Percentiles rank a stretch among this genome's conserved stretches.
phyloP scores from a whole-genome alignment of 495 filamentous ascomycete genomes.

The Aspergillus bridgeri region DNA sequence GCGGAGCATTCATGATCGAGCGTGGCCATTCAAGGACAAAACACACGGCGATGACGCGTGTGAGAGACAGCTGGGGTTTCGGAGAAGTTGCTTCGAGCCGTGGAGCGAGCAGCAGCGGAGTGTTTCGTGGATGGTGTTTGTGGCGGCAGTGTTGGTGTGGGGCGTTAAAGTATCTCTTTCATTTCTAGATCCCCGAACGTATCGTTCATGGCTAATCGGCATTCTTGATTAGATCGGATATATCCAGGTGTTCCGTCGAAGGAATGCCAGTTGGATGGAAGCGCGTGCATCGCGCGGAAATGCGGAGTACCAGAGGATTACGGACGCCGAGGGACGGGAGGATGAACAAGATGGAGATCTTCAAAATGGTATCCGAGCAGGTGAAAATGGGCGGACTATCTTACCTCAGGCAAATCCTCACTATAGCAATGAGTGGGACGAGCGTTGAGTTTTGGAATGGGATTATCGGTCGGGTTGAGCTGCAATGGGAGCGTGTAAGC shows the following conservation, averaged over 20 bases:
- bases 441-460: not conserved
- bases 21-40: slow-evolving; percentile 53
- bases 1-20: slow-evolving; percentile 49
- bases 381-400: not conserved
- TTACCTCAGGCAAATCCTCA: not conserved
- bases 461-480: not conserved
- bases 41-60: slow-evolving; percentile 30
- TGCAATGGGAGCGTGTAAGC: too few relatives aligned
- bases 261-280: not conserved
- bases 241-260: not conserved
- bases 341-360: not conserved
- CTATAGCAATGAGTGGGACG: not conserved
- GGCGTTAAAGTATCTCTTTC: slow-evolving; percentile 18
- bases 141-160: slow-evolving; percentile 22
- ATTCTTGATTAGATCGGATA: not conserved
- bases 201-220: not conserved
- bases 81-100: slow-evolving; percentile 23
- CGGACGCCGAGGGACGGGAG: not conserved
- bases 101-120: slow-evolving; percentile 23
- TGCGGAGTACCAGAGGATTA: not conserved
- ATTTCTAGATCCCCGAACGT: not conserved
- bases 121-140: slow-evolving; percentile 27
- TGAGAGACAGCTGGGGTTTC: slow-evolving; percentile 26
- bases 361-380: not conserved
- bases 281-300: too few relatives aligned